These are phyloP conservation scores for Fusarium acutatum DNA, from an alignment of 2,329 filamentous ascomycete species.

Conservation along the genomic window DNA sequence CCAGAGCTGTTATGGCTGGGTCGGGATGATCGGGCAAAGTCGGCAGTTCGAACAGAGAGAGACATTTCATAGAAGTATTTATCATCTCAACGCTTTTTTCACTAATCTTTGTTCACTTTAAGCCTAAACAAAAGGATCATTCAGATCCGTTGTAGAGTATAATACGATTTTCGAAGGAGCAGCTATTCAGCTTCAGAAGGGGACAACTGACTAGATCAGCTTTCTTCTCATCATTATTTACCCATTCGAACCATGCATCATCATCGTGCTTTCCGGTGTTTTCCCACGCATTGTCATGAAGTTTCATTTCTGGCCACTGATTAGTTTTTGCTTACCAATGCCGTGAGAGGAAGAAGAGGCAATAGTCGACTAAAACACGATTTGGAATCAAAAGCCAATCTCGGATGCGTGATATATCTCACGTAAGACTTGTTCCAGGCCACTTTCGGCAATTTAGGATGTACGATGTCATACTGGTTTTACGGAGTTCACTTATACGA, in stretches of 20 bases:
- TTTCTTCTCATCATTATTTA: background rate
- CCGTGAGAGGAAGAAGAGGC: rapidly evolving
- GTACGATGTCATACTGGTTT: no score
- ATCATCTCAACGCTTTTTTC: background rate
- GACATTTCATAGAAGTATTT: background rate
- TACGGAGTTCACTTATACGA: background rate
- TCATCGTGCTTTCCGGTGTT: background rate
- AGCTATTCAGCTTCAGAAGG: background rate
- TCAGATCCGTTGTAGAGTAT: background rate
- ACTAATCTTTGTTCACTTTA: background rate
- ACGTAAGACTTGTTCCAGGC: background rate
- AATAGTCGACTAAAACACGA: rapidly evolving
- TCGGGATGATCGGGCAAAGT: background rate
- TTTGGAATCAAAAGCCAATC: background rate
- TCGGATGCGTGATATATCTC: background rate
- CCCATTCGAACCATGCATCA: background rate
- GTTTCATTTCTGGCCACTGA: background rate
- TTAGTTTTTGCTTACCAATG: background rate
- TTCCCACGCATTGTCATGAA: background rate
- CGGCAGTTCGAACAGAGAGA: background rate
- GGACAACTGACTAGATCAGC: background rate
- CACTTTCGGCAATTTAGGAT: background rate
- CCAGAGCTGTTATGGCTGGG: background rate
- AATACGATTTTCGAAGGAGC: background rate
- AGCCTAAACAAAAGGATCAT: background rate